Base-by-base conservation (phyloP, 1,284 basidiomycete species). In the Tremellales sp. region DNA sequence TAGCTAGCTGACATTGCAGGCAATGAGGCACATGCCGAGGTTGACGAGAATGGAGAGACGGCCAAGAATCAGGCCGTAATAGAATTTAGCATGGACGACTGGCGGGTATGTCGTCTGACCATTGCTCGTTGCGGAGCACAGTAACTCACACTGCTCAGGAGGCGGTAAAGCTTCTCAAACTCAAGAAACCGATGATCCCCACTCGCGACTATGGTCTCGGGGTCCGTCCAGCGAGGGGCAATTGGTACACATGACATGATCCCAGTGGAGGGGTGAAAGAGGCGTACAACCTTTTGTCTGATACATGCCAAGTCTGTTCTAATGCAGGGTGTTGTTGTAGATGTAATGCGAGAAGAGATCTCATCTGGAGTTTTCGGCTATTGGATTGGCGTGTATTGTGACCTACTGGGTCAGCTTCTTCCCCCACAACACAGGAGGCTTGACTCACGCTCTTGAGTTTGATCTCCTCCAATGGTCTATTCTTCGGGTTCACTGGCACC, bases 331-430 rank as follows among this genome's bases (percentile, higher is more conserved):
- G n/a, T n/a, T n/a, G n/a, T n/a, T n/a, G n/a, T n/a, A n/a, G n/a
- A n/a, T n/a, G n/a, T n/a, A n/a, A n/a, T n/a, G n/a, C n/a, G n/a
- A 42, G 24, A 31, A 33, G 5, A 22, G 15, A 23, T 24, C 26
- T 17, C 48, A 59, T 44, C 55, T 64, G 3, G 47, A 37, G 24
- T 60, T 62, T n/a, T 75, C 68, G 8, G 73, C 73, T 12, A 75
- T 69, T 5, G 94, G 94, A 72, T 98, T 98, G 27, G 93, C 87
- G 68, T 98, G 94, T 27, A 97, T 87, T 10, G 89, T 92, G 33
- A 96, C 77, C 87, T 92, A 53, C 21, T 22, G n/a, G n/a, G 45
- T 54, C 37, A 55, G 45, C 19, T 8, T 31, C 8, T 8, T 8
- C 29, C 29, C 29, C 15, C 29, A 39, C 36, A 17, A 10, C 12